Evolutionary conservation across 1,284 basidiomycete genomes (phyloP), one percentile per base, ranked within the genome.

Genomic region (Lignosus rhinocerotis): DNA sequence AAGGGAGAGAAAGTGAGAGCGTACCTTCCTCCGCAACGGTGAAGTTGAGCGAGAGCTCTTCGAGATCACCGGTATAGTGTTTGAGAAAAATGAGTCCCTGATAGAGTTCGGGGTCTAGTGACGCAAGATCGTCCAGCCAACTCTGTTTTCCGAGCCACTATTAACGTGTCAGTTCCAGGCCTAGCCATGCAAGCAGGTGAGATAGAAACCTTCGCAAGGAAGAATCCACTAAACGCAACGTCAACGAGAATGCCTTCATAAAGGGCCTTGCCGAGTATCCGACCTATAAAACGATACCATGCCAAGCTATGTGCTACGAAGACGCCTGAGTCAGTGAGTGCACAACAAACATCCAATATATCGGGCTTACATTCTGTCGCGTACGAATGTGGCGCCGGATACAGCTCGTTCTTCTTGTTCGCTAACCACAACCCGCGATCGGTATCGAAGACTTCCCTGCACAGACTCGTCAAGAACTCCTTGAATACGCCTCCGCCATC

Each of bases 401-500:
- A 99, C 51, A 99, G 78, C 74, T 98, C 94, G 59, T 97, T 93
- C 69, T 93, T 87, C 71, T 88, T 84, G 53, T 90, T 99, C 31
- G 85, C 87, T 43, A 95, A 78, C 96, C 96, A 99, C 12, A 99
- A 76, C 2, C 97, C 97, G 16, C 94, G 86, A 69, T 98, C 87
- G 0, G 92, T 92, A 69, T 99, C 94, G 64, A 99, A 98, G 0
- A 92, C 96, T 72, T 98, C 95, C 68, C 92, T 94, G 54, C 87
- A 90, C 19, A 98, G 73, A 12, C 88, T 90, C 1, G 95, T 98
- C 68, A 99, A 84, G 69, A 99, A 97, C 74, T 98, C 97, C 72
- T 99, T 99, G 79, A 98, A 98, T 8, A 99, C 86, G 0, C 97
- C 96, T 2, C 97, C 96, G 1, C 96, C 96, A 67, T 99, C 96